phyloP scores from a whole-genome alignment of 805 yeast genomes.

The Candida schatavii region DNA sequence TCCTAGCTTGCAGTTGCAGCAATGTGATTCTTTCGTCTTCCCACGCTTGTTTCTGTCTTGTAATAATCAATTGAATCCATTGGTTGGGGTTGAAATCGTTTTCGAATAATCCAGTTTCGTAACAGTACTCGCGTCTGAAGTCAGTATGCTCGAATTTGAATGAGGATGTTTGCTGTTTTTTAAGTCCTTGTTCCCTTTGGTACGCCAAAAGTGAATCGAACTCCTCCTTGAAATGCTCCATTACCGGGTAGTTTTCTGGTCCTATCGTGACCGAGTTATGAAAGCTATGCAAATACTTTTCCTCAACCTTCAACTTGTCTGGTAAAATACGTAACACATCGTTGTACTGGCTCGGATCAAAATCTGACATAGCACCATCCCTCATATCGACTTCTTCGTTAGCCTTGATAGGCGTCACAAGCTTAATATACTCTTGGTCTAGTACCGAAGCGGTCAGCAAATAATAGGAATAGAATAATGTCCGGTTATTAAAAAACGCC shows the following conservation, averaged over 20 bases:
- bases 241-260: conserved; percentile 5
- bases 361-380: background rate
- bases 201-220: background rate
- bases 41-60: conserved; percentile 10
- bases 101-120: conserved; percentile 21
- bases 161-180: conserved; percentile 2
- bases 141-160: conserved; percentile 1
- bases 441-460: conserved; percentile 20
- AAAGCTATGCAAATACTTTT: conserved; percentile 8
- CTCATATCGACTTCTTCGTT: conserved; percentile 8
- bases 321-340: conserved; percentile 20
- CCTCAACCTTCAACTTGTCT: conserved; percentile 11
- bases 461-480: conserved; percentile 23
- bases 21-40: conserved; percentile 8
- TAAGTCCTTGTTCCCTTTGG: conserved; percentile 7
- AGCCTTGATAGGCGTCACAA: too few relatives aligned
- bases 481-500: conserved; percentile 32
- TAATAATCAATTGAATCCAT: conserved; percentile 9
- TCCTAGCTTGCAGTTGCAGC: conserved; percentile 11
- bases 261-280: conserved; percentile 1
- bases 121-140: too few relatives aligned
- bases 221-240: conserved; percentile 6
- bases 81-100: conserved; percentile 26
- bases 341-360: background rate
- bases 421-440: conserved; percentile 16